Conservation (phyloP, 768 basidiomycete genomes). For the Lactarius sanguifluus region DNA sequence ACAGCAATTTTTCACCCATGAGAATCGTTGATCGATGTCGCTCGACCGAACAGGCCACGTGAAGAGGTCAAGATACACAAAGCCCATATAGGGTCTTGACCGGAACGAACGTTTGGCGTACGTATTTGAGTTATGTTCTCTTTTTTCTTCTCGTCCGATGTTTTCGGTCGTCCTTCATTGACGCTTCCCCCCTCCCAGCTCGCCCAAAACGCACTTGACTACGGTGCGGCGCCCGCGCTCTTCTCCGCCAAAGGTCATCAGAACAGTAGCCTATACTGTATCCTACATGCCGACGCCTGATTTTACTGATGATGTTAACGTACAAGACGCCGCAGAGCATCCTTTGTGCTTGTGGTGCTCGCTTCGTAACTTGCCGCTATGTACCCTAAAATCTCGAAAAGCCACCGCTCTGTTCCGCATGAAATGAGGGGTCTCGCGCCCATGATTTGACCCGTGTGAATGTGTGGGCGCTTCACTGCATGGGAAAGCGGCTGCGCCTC, state of each 20-base stretch:
- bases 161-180: not conserved
- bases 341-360: not conserved
- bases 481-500: not conserved
- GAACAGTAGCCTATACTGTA: not conserved
- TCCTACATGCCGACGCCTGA: not conserved
- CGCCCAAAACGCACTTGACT: not conserved
- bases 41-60: constrained; percentile 41
- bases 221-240: not conserved
- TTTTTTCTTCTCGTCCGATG: not conserved
- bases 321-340: constrained; percentile 3
- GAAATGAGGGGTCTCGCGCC: not conserved
- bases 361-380: not conserved
- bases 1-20: not conserved
- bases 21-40: constrained; percentile 9
- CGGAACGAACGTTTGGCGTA: not conserved
- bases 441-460: not conserved
- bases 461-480: not conserved
- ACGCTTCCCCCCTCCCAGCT: not conserved
- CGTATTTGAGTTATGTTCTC: not conserved
- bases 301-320: not conserved
- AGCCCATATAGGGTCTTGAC: constrained; percentile 39
- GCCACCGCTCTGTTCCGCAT: not conserved
- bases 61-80: constrained; percentile 94
- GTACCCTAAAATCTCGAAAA: not conserved
- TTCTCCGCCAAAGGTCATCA: not conserved